Percentiles rank a stretch among this genome's conserved stretches.
Conservation (phyloP, 169 alveolate species). For the Cryptosporidium sp. region DNA sequence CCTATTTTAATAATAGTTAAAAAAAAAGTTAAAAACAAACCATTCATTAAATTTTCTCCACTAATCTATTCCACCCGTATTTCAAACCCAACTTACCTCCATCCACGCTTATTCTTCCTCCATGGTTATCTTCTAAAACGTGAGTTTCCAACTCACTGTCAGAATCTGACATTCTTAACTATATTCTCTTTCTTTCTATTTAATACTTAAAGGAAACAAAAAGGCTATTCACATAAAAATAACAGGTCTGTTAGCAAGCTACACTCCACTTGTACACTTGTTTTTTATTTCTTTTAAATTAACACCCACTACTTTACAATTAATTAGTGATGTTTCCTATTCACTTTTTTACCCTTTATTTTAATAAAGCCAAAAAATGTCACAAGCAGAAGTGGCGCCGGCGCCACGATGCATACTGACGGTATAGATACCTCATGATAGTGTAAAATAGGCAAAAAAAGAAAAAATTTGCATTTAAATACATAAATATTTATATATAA, state of each 20-base stretch:
- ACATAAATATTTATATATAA: too few species aligned
- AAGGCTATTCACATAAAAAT: background rate
- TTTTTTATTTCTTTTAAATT: too few species aligned
- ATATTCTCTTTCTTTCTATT: background rate
- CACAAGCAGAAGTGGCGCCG: background rate
- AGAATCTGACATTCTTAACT: constrained; percentile 17
- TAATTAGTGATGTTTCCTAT: background rate
- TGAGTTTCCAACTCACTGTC: constrained; percentile 72
- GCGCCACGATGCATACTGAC: background rate
- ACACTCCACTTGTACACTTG: background rate
- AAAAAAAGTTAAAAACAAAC: background rate
- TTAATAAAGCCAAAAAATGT: background rate
- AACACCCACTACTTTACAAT: background rate
- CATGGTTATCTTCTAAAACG: constrained; percentile 14
- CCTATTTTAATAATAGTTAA: background rate
- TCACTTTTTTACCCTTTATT: background rate
- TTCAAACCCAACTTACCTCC: constrained; percentile 15
- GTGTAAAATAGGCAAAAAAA: background rate
- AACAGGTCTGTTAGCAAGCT: background rate
- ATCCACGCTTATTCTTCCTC: background rate
- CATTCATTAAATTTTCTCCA: background rate
- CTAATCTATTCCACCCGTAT: background rate
- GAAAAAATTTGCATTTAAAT: too few species aligned
- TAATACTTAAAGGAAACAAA: background rate
- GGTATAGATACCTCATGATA: background rate